These are phyloP conservation scores for Chytriomyces sp. DNA, from an alignment of 192 early-diverging fungal genomes.

Conservation along the genomic window DNA sequence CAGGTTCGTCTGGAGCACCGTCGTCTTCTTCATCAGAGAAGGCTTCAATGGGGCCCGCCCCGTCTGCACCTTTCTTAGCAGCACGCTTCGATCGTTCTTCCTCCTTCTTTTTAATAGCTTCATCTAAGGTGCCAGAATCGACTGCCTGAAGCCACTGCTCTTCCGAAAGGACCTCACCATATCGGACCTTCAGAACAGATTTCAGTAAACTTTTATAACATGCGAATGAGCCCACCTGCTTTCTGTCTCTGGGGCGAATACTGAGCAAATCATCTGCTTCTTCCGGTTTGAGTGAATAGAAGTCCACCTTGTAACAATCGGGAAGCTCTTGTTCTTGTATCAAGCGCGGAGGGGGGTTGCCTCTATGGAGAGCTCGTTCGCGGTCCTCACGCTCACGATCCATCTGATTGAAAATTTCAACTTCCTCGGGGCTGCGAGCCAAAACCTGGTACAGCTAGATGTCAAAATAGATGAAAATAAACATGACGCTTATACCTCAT, in stretches of 20 bases:
- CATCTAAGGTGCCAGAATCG: conserved; percentile 50
- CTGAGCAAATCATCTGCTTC: conserved; percentile 48
- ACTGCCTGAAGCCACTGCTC: conserved; percentile 85
- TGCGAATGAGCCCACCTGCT: conserved; percentile 36
- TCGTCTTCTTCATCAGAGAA: conserved; percentile 63
- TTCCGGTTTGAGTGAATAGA: conserved; percentile 39
- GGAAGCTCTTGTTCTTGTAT: conserved; percentile 88
- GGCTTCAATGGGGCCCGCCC: conserved; percentile 59
- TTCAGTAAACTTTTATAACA: neutral
- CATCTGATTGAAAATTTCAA: conserved; percentile 70
- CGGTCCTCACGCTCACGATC: conserved; percentile 69
- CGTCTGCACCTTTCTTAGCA: conserved; percentile 61
- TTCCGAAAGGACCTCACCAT: conserved; percentile 92
- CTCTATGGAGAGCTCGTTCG: conserved; percentile 60
- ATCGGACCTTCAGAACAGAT: conserved; percentile 54
- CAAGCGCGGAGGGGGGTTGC: conserved; percentile 75
- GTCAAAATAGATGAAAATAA: neutral
- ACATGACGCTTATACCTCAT: conserved; percentile 51
- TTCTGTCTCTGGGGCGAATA: conserved; percentile 68
- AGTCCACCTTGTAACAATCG: conserved; percentile 70
- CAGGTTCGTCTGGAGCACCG: conserved; percentile 32
- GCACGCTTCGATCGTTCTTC: conserved; percentile 47
- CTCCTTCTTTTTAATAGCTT: conserved; percentile 46
- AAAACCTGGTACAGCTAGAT: conserved; percentile 56
- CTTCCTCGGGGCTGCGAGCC: conserved; percentile 82